Evolutionary conservation across 495 filamentous ascomycete genomes (phyloP), one percentile per base, ranked within the genome.

Genomic region (Recurvomyces mirabilis): DNA sequence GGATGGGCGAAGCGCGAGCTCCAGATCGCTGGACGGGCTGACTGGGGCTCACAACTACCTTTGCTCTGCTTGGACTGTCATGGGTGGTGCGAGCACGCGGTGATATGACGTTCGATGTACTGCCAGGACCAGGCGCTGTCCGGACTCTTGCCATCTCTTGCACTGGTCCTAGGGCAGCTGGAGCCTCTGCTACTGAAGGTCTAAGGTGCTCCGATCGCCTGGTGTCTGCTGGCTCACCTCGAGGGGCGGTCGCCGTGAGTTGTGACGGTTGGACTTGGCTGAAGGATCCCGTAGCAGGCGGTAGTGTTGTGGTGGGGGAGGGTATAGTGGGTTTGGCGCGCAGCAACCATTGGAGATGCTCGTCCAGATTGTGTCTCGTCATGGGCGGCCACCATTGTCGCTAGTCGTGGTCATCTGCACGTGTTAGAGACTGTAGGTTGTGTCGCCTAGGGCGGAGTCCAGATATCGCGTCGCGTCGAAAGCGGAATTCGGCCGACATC

Each of bases 311-410:
- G 2, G 32, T 35, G 11, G 61, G 53, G n/a, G n/a, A n/a, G 7
- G 63, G 62, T 32, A 65, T 39, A 49, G 60, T 61, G 12, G 64
- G 58, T 53, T 63, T 64, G 55, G 66, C 63, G 39, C 60, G 58
- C 50, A 77, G 57, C 54, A 80, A 68, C 76, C 76, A 80, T 49
- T 67, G 65, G 52, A 78, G 64, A 45, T 80, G 73, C 53, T 65
- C 65, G 49, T 54, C 58, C 40, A 80, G 64, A 61, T 80, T 80
- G 61, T 81, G 73, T 60, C 65, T 67, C 67, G 78, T 80, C 78
- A 82, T 82, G 56, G 66, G 64, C 57, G 41, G 59, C 56, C 42
- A 37, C 29, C 57, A 59, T 48, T 10, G 23, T 30, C 47, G 31
- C 18, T 10, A 7, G 14, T 36, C 32, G 25, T 2, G 13, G 20